Base-by-base conservation (phyloP, 345 rosid genomes). In the Trapa incisa region DNA sequence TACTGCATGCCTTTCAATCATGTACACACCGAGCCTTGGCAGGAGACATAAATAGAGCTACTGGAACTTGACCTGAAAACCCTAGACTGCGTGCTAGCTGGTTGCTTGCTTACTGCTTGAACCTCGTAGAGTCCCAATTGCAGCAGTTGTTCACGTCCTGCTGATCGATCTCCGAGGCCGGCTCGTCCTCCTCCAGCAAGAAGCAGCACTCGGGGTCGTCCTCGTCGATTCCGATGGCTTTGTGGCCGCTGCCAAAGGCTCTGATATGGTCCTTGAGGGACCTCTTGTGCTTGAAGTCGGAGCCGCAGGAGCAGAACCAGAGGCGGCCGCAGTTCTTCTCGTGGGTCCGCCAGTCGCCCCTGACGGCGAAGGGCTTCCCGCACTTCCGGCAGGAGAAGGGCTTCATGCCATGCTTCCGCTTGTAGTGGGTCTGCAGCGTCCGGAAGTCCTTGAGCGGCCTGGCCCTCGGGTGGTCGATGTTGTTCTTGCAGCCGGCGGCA, bases 341-440 rank as follows among this genome's bases (percentile, higher is more conserved):
- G 64, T 94, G 99, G 35, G 99, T 94, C 71, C 99, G 85, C 99
- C 99, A 94, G 41, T 94, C 99, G 15, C 99, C 99, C 65, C 90
- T 82, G 22, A 94, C 99, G 0, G 99, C 99, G 68, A 94, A 91
- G 42, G 88, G 83, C 79, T 94, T 94, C n/a, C 91, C 90, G 69
- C 99, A 94, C 68, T 89, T 87, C 56, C 96, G 80, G 73, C 99
- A 94, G 85, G 86, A 81, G 70, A 89, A 94, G 29, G 99, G 96
- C 68, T 85, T 91, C 73, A 80, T 82, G 39, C 99, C 97, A 67
- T 94, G 99, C 72, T 87, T 94, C 43, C 99, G 77, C 78, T 91
- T 94, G 91, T 89, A 94, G 79, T 94, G 99, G 6, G 99, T 94
- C 74, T 94, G 99, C 47, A 94, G 97, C n/a, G 99, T 94, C 67